A percentile compares a stretch with the other conserved stretches of the same genome.
These are phyloP conservation scores for Cryptosporidium felis DNA, from an alignment of 169 alveolate genomes.

Conservation along the genomic window DNA sequence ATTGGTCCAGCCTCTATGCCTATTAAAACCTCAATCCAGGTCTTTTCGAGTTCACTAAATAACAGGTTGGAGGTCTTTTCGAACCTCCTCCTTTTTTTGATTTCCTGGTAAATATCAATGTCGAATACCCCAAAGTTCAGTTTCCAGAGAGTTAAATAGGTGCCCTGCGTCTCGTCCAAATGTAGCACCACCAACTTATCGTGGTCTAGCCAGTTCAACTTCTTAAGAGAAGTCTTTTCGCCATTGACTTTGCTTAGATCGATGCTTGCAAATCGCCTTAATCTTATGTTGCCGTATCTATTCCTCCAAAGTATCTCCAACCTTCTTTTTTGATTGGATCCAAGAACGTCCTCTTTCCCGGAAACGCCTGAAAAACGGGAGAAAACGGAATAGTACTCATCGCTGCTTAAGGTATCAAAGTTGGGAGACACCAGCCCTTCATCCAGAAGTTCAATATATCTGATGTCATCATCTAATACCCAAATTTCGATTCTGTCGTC, in stretches of 20 bases:
- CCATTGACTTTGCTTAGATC: neutral
- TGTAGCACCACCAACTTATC: neutral
- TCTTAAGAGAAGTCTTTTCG: neutral
- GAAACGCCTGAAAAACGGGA: neutral
- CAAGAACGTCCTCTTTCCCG: conserved; percentile 18
- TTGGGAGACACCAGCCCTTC: conserved; percentile 56
- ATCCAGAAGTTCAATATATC: conserved; percentile 11
- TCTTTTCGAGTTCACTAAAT: neutral
- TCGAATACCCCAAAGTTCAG: conserved; percentile 10
- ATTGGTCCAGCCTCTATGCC: conserved; percentile 14
- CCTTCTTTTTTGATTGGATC: conserved; percentile 27
- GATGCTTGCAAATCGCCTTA: neutral
- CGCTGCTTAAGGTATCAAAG: conserved; percentile 1
- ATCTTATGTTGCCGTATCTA: neutral
- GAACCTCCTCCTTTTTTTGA: conserved; percentile 2
- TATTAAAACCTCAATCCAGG: neutral
- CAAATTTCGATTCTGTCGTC: conserved; percentile 33
- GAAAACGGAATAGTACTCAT: neutral
- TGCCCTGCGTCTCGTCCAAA: neutral
- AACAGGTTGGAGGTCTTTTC: neutral
- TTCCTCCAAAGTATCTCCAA: conserved; percentile 22
- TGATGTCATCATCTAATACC: conserved; percentile 4
- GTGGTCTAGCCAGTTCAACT: conserved; percentile 12
- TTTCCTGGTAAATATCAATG: conserved; percentile 44
- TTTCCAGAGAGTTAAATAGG: conserved; percentile 46